phyloP scores from a whole-genome alignment of 768 basidiomycete genomes.

The Panellus pusillus region DNA sequence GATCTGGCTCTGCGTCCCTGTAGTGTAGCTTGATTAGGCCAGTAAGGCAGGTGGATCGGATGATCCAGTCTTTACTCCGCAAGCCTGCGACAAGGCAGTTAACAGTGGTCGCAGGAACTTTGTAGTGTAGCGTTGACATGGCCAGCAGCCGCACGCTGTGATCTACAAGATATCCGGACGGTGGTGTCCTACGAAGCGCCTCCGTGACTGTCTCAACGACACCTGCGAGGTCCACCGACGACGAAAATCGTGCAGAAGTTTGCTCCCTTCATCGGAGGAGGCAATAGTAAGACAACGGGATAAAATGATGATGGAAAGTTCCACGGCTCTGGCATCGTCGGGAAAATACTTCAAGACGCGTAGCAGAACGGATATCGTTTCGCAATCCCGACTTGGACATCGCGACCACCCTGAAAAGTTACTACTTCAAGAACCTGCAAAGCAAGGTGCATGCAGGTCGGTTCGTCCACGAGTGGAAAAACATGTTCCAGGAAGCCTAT shows the following conservation, averaged over 20 bases:
- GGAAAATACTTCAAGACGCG: constrained; percentile 49
- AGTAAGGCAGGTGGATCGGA: constrained; percentile 51
- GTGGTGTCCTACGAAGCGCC: constrained; percentile 43
- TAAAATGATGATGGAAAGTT: constrained; percentile 51
- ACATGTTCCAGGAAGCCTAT: constrained; percentile 57
- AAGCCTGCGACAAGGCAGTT: constrained; percentile 56
- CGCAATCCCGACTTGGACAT: constrained; percentile 52
- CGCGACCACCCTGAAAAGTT: constrained; percentile 59
- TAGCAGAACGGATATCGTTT: constrained; percentile 40
- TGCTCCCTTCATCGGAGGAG: constrained; percentile 37
- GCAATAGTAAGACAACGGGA: constrained; percentile 51
- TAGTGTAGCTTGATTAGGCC: constrained; percentile 53
- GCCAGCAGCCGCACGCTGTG: constrained; percentile 54
- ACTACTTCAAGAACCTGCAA: constrained; percentile 56
- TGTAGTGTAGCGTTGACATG: constrained; percentile 44
- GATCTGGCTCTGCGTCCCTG: constrained; percentile 43
- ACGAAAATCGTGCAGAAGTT: constrained; percentile 37
- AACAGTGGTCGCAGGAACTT: constrained; percentile 42
- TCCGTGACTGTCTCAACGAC: constrained; percentile 45
- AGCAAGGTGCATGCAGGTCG: constrained; percentile 50
- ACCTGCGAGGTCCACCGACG: constrained; percentile 41
- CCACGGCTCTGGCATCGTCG: constrained; percentile 49
- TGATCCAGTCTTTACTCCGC: constrained; percentile 54
- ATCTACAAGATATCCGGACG: constrained; percentile 43
- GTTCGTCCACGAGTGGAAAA: constrained; percentile 50